These are phyloP conservation scores for Trifolium fragiferum DNA, from an alignment of 306 rosid species.

Conservation along the genomic window DNA sequence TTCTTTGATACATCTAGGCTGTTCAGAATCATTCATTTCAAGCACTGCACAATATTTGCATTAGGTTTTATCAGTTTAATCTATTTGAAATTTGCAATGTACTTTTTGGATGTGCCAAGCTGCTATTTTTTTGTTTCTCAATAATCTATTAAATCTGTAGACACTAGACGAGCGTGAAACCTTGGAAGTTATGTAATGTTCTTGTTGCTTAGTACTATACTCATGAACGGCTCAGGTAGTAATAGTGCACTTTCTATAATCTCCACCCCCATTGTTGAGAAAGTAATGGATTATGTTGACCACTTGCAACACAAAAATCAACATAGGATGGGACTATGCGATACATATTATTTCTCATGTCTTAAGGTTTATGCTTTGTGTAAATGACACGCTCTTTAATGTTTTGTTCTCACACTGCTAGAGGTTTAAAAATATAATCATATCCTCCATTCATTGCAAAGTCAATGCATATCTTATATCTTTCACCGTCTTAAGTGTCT, in stretches of 20 bases:
- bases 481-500: neutral
- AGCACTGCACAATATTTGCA: neutral
- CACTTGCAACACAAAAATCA: neutral
- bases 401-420: conserved; percentile 1
- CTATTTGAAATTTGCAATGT: conserved; percentile 8
- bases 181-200: conserved; percentile 2
- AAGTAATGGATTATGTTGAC: neutral
- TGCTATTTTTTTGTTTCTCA: conserved; percentile 12
- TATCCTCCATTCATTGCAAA: neutral
- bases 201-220: conserved; percentile 6
- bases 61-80: neutral
- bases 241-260: conserved; percentile 18
- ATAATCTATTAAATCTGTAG: neutral
- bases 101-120: conserved; percentile 21
- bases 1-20: conserved; percentile 5
- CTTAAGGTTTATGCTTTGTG: conserved; percentile 21
- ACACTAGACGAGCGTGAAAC: neutral
- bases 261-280: neutral
- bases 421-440: conserved; percentile 5
- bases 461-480: neutral
- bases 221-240: neutral
- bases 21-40: conserved; percentile 28
- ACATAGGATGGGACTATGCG: conserved; percentile 12
- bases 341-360: conserved; percentile 4
- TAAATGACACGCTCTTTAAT: neutral